Evolutionary conservation across 768 basidiomycete species (phyloP), one percentile per base, ranked within the genome.

Genomic region (Rhodotorula graminis): DNA sequence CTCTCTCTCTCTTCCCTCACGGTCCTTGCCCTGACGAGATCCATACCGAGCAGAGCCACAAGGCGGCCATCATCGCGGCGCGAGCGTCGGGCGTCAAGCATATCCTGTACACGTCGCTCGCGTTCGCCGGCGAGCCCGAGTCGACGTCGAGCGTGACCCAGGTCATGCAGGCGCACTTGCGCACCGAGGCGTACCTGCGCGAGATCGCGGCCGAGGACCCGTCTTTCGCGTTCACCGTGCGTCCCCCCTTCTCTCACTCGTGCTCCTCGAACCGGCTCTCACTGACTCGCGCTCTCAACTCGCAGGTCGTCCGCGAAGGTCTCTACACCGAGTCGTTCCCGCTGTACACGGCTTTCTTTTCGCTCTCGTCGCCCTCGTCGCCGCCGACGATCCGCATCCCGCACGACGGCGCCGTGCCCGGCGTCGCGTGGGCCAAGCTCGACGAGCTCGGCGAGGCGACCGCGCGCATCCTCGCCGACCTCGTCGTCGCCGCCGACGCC

Each of bases 391-490:
- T 52, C 63, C 33, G 53, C 12, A 64, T 62, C 61, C 61, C 61
- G 46, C 61, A 62, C 61, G 61, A 49, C 61, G 61, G 61, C 21
- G 33, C 61, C 21, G 61, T 31, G 19, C 61, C 47, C 6, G 61
- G 61, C 61, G 29, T 62, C 31, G 31, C 61, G 19, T 62, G 61
- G 61, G 61, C 46, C 21, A 62, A 62, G 61, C 61, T 47, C 21
- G 61, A 62, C 47, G 61, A 62, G 21, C 61, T 62, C 21, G 61
- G 61, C 31, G 47, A 62, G 33, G 61, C 61, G 31, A 62, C 61
- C 21, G 61, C 61, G 29, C n/a, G 21, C 14, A 25, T 62, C 21
- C 47, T 62, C 49, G 31, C 4, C 21, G 12, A 47, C 18, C 1
- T 61, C 21, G 27, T 25, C 61, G 21, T 33, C 44, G 9, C 27